Evolutionary conservation across 1,139 yeast genomes (phyloP).

Genomic region (Blastobotrys apis): DNA sequence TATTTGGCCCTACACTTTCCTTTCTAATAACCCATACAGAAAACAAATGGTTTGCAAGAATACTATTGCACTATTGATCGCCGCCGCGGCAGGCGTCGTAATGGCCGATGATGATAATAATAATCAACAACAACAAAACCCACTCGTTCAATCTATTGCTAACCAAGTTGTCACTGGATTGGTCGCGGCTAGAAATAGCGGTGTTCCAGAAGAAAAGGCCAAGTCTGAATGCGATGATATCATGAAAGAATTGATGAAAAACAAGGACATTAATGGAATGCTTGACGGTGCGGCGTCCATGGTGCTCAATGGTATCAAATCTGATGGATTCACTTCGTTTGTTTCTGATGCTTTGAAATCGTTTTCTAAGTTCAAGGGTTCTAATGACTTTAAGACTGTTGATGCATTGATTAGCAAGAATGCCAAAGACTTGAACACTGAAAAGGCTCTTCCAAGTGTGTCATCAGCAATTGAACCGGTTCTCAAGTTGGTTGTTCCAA

Average conservation of each 20-base stretch:
- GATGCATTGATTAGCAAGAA: slow-evolving; percentile 5
- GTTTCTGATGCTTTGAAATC: slow-evolving; percentile 8
- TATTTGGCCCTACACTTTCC: neutral
- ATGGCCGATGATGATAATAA: neutral
- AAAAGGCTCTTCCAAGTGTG: slow-evolving; percentile 10
- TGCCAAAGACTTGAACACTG: slow-evolving; percentile 10
- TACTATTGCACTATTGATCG: neutral
- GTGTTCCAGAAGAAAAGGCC: slow-evolving; percentile 11
- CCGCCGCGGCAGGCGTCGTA: neutral
- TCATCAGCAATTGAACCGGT: slow-evolving; percentile 6
- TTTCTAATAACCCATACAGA: neutral
- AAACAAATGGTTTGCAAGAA: neutral
- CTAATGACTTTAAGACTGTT: slow-evolving; percentile 8
- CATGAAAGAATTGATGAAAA: slow-evolving; percentile 6
- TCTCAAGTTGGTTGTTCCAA: slow-evolving; percentile 8
- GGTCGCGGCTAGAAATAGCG: slow-evolving; percentile 11
- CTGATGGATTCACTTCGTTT: slow-evolving; percentile 6
- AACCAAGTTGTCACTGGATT: slow-evolving; percentile 11
- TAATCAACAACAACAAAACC: slow-evolving; percentile 1
- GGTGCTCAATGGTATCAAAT: slow-evolving; percentile 8
- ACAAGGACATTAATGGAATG: slow-evolving; percentile 8
- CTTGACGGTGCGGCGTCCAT: slow-evolving; percentile 8
- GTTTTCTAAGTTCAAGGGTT: slow-evolving; percentile 5
- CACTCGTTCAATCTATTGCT: slow-evolving; percentile 6
- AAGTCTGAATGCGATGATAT: slow-evolving; percentile 7